Evolutionary conservation across 148 eudicot genomes (phyloP).

Genomic region (Nepenthes gracilis): DNA sequence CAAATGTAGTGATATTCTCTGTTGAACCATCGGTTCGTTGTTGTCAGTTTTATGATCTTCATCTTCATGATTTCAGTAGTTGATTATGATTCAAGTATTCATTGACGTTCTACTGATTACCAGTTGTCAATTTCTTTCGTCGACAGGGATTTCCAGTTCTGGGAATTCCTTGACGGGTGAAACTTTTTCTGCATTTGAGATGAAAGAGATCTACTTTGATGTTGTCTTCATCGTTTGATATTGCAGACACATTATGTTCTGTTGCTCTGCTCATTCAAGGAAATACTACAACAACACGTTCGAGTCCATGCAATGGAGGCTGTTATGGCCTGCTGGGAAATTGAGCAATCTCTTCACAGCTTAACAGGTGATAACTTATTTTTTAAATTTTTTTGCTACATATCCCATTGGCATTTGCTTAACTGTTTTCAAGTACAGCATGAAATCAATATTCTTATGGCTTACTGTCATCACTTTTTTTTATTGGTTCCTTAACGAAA

Average conservation of each 20-base stretch:
- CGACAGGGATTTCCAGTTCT: too few relatives aligned
- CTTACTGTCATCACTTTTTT: neutral
- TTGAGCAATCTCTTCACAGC: constrained; percentile 92
- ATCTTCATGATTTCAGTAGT: too few relatives aligned
- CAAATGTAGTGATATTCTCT: too few relatives aligned
- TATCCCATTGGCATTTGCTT: neutral
- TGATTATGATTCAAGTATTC: too few relatives aligned
- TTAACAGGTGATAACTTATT: constrained; percentile 46
- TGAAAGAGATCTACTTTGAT: constrained; percentile 2
- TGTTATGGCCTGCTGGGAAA: constrained; percentile 98
- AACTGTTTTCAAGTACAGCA: neutral
- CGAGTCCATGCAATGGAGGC: constrained; percentile 99
- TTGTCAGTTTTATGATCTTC: too few relatives aligned
- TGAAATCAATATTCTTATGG: too few relatives aligned
- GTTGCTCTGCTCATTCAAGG: constrained; percentile 83
- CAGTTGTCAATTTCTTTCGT: too few relatives aligned
- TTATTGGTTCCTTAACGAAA: too few relatives aligned
- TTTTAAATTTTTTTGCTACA: neutral
- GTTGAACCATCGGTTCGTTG: too few relatives aligned
- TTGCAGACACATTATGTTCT: constrained; percentile 76
- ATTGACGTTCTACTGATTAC: too few relatives aligned
- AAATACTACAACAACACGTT: constrained; percentile 86
- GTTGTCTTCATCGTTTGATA: constrained; percentile 1
- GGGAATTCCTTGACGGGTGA: neutral
- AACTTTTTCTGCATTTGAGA: neutral